Conservation (phyloP, 2,329 filamentous ascomycete genomes). For the Lachnellula subtilissima region DNA sequence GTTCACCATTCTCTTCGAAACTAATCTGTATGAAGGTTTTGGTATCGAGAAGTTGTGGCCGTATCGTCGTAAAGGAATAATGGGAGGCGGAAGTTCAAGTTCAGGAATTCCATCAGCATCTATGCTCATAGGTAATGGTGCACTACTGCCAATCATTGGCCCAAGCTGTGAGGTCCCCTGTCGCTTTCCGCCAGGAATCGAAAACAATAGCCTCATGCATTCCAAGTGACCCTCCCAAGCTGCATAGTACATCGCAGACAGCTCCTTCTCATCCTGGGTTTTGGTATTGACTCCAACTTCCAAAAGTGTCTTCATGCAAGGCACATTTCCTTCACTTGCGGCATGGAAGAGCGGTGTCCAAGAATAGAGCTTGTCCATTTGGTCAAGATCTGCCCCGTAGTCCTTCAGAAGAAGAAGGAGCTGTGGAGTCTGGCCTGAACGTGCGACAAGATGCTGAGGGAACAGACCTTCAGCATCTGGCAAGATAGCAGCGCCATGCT, state of each 20-base stretch:
- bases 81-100: slow-evolving; percentile 87
- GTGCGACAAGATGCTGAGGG: slow-evolving; percentile 92
- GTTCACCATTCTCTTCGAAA: slow-evolving; percentile 71
- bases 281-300: slow-evolving; percentile 73
- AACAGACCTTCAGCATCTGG: slow-evolving; percentile 94
- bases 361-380: slow-evolving; percentile 91
- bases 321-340: slow-evolving; percentile 90
- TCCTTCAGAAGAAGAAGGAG: slow-evolving; percentile 75
- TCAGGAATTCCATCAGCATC: slow-evolving; percentile 88
- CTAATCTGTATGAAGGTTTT: slow-evolving; percentile 93
- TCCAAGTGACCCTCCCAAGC: slow-evolving; percentile 96
- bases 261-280: slow-evolving; percentile 83
- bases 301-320: slow-evolving; percentile 77
- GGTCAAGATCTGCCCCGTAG: slow-evolving; percentile 85
- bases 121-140: slow-evolving; percentile 57
- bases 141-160: slow-evolving; percentile 28
- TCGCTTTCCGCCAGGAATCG: slow-evolving; percentile 29
- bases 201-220: slow-evolving; percentile 83
- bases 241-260: slow-evolving; percentile 96
- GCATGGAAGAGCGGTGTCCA: slow-evolving; percentile 97
- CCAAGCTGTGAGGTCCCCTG: slow-evolving; percentile 30
- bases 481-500: slow-evolving; percentile 75
- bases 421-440: slow-evolving; percentile 76
- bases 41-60: slow-evolving; percentile 95
- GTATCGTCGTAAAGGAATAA: slow-evolving; percentile 89